These are phyloP conservation scores for Oryza glaberrima DNA, from an alignment of 176 grass and related monocot genomes.

Conservation along the genomic window DNA sequence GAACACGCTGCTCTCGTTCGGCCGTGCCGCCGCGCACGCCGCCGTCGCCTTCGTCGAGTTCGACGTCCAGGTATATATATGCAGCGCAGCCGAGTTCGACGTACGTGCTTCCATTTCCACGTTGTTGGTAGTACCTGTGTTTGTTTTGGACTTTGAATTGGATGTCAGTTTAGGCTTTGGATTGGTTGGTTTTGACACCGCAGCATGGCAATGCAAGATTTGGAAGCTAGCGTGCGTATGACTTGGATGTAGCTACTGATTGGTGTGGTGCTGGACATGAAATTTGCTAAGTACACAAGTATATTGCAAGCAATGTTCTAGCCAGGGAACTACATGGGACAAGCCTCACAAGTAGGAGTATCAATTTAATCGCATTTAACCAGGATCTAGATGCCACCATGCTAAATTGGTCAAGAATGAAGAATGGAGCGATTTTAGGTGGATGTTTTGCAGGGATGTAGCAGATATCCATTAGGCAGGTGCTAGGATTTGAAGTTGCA, in stretches of 20 bases:
- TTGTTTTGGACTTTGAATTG: background rate
- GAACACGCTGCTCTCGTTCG: slow-evolving; percentile 73
- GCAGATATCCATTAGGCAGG: background rate
- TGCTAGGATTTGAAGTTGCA: background rate
- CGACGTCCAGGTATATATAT: slow-evolving; percentile 55
- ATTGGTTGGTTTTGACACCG: background rate
- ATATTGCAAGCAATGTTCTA: background rate
- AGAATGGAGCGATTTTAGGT: background rate
- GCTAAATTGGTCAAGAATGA: background rate
- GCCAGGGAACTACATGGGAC: background rate
- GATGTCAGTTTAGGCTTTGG: background rate
- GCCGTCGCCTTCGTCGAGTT: slow-evolving; percentile 71
- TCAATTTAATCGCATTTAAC: background rate
- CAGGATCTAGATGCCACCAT: background rate
- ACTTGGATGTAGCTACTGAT: background rate
- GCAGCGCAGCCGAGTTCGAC: background rate
- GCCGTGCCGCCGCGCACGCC: slow-evolving; percentile 45
- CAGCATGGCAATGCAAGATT: slow-evolving; percentile 9
- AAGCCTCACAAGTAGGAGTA: background rate
- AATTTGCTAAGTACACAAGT: slow-evolving; percentile 1
- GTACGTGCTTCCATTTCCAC: background rate
- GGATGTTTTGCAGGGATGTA: background rate
- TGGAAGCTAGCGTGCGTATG: background rate
- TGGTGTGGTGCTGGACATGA: background rate
- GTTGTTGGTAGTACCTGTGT: background rate